Evolutionary conservation across 148 eudicot species (phyloP).

Genomic region (Diospyros kaki): DNA sequence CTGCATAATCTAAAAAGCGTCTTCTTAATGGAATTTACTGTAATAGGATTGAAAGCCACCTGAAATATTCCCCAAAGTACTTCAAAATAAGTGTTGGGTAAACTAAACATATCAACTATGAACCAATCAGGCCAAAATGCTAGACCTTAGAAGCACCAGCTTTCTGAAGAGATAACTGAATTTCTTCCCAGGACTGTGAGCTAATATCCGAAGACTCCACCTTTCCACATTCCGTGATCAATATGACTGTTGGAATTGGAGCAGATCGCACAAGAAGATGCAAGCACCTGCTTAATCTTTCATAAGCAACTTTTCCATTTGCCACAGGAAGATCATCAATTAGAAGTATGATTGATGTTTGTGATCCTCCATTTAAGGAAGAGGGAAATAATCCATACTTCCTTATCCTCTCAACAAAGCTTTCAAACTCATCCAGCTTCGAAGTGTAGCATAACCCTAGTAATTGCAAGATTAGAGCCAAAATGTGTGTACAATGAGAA

Average conservation of each 20-base stretch:
- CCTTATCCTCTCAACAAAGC: slow-evolving; percentile 73
- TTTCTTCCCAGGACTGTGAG: slow-evolving; percentile 60
- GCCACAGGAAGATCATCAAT: slow-evolving; percentile 91
- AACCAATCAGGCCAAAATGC: slow-evolving; percentile 19
- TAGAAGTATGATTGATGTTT: slow-evolving; percentile 46
- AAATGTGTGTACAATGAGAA: not conserved
- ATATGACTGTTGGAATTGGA: slow-evolving; percentile 73
- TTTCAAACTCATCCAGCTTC: slow-evolving; percentile 92
- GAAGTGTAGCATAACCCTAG: slow-evolving; percentile 72
- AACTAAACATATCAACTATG: not conserved
- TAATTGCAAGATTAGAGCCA: not conserved
- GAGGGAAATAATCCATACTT: slow-evolving; percentile 70
- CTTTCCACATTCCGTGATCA: slow-evolving; percentile 64
- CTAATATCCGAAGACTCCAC: slow-evolving; percentile 54
- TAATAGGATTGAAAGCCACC: slow-evolving; percentile 92
- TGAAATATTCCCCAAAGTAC: slow-evolving; percentile 29
- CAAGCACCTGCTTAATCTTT: slow-evolving; percentile 62
- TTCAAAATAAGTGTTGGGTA: slow-evolving; percentile 10
- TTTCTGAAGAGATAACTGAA: slow-evolving; percentile 61
- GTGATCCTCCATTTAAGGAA: slow-evolving; percentile 26
- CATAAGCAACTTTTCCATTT: slow-evolving; percentile 63
- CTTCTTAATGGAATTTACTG: slow-evolving; percentile 75
- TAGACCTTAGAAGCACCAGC: slow-evolving; percentile 93
- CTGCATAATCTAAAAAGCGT: slow-evolving; percentile 67
- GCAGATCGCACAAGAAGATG: slow-evolving; percentile 77